Evolutionary conservation across 1,284 basidiomycete genomes (phyloP).

Genomic region (Cystobasidium slooffiae): DNA sequence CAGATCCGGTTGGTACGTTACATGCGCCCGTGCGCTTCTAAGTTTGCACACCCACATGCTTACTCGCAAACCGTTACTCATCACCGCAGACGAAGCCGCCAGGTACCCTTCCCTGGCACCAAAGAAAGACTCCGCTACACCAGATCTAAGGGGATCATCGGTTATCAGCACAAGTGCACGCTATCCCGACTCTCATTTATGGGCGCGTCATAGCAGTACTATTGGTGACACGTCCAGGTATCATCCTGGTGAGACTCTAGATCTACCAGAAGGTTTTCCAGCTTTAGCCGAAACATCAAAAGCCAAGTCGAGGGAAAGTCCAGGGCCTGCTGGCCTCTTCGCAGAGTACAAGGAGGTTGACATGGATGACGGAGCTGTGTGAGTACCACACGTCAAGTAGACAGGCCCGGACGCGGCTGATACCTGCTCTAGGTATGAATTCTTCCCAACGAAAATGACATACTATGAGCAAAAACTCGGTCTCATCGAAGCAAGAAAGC

Average conservation of each 20-base stretch:
- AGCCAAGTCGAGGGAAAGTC: neutral
- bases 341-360: constrained; percentile 8
- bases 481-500: constrained; percentile 2
- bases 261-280: constrained; percentile 18
- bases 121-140: constrained; percentile 19
- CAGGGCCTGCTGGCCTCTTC: constrained; percentile 4
- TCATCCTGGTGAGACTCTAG: neutral
- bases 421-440: constrained; percentile 5
- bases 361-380: neutral
- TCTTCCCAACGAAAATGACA: constrained; percentile 24
- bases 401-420: neutral
- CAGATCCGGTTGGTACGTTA: constrained; percentile 4
- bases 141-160: constrained; percentile 16
- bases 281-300: neutral
- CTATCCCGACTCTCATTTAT: constrained; percentile 10
- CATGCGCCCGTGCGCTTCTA: neutral
- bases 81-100: neutral
- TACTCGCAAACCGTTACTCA: neutral
- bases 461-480: constrained; percentile 36
- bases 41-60: neutral
- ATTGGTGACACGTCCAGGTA: neutral
- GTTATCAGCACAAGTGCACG: neutral
- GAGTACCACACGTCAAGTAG: neutral
- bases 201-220: neutral
- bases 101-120: constrained; percentile 14